Percentiles rank a stretch among this genome's conserved stretches.
Evolutionary conservation across 192 early-diverging fungal species (phyloP).

Genomic region (Fimicolochytrium jonesii): DNA sequence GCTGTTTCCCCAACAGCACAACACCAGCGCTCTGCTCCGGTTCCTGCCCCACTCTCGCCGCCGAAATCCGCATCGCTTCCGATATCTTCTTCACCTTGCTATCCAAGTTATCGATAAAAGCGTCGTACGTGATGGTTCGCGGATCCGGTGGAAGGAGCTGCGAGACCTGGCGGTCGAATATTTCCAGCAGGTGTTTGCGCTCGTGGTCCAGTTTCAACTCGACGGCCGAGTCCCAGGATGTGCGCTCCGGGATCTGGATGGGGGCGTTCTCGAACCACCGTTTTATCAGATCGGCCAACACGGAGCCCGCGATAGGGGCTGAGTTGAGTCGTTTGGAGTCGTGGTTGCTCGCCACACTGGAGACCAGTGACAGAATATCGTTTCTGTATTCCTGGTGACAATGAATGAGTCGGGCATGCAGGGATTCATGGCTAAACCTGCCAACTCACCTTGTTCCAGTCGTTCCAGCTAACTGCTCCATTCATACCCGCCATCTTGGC

Average conservation of each 20-base stretch:
- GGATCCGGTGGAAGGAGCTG: no score
- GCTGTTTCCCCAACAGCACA: no score
- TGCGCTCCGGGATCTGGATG: constrained; percentile 24
- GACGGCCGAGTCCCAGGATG: constrained; percentile 21
- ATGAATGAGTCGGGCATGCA: not conserved
- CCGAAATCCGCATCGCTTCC: no score
- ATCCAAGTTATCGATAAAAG: no score
- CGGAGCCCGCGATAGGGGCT: not conserved
- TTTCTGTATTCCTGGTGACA: constrained; percentile 4
- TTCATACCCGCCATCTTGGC: constrained; percentile 14
- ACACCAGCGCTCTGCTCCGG: no score
- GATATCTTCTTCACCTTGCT: no score
- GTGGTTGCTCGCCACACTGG: not conserved
- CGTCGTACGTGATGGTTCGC: no score
- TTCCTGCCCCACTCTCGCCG: no score
- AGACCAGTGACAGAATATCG: constrained; percentile 3
- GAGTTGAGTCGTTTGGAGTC: constrained; percentile 19
- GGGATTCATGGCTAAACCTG: not conserved
- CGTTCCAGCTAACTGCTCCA: not conserved
- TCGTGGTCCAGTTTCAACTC: constrained; percentile 22
- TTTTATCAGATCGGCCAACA: constrained; percentile 14
- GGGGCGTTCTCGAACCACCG: constrained; percentile 3
- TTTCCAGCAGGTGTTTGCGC: not conserved
- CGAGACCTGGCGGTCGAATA: no score
- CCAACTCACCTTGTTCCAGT: not conserved